Base-by-base conservation (phyloP, 768 basidiomycete species). In the Phylloporus arenicola region DNA sequence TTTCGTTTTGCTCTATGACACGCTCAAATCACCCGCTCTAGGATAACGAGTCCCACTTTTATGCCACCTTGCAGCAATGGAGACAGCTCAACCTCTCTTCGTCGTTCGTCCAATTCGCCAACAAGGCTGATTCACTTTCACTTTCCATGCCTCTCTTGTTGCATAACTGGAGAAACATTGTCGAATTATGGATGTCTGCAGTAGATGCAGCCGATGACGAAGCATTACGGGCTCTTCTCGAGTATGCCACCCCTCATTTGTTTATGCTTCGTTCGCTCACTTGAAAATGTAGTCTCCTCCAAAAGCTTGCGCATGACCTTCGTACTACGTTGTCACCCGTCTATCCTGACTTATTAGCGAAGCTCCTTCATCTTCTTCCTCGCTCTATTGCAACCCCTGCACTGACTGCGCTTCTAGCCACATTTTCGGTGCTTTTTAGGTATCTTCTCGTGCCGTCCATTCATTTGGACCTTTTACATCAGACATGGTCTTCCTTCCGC, bases 41-140 rank as follows among this genome's bases (percentile, higher is more conserved):
- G 86, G 86, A 92, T 55, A 79, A 81, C 60, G 81, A 83, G 50
- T 89, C 86, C 0, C 84, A 90, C 62, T 92, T 94, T 59, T 81
- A 84, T 47, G 75, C 80, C 56, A 77, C 86, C 3, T 71, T 94
- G 29, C 73, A 80, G 24, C 81, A 88, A 60, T 89, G 86, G 84
- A 72, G 78, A 56, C 85, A 92, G 57, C 77, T 93, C 52, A 92
- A 88, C 64, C 78, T 94, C 19, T 76, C 88, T 2, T 79, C 86
- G 1, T 74, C 81, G 2, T 93, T 92, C 64, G 67, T 91, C 47
- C 68, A 72, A 25, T 92, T 91, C 60, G 81, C 84, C 2, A 73
- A 76, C 50, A 75, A 76, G 53, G 81, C 76, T 0, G 77, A 82
- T 37, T 65, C 75, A 0, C 70, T 90, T 34, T 82, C 86, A 6